Evolutionary conservation across 2,329 filamentous ascomycete species (phyloP).

Genomic region (Biscogniauxia sp.): DNA sequence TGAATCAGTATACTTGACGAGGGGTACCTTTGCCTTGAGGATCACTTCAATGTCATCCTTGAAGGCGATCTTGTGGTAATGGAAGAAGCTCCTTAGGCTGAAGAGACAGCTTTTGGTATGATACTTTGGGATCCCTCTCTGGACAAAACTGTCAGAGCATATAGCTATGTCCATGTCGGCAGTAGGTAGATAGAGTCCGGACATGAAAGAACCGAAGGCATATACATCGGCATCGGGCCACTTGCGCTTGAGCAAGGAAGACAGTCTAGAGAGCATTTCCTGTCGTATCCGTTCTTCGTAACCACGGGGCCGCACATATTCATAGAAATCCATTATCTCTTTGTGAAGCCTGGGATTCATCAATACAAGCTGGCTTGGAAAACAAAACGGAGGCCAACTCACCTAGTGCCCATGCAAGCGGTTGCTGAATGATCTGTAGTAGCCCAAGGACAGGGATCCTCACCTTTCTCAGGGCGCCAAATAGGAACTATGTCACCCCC

Average conservation of each 20-base stretch:
- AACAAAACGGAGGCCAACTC: slow-evolving; percentile 25
- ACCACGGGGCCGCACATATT: slow-evolving; percentile 72
- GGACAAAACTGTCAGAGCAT: slow-evolving; percentile 58
- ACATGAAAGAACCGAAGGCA: slow-evolving; percentile 92
- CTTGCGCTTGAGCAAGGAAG: slow-evolving; percentile 53
- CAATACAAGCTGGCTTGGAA: slow-evolving; percentile 1
- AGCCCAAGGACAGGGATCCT: slow-evolving; percentile 63
- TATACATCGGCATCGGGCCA: slow-evolving; percentile 63
- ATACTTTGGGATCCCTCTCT: slow-evolving; percentile 48
- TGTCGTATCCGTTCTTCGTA: slow-evolving; percentile 76
- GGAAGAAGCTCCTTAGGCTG: slow-evolving; percentile 61
- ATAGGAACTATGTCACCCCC: slow-evolving; percentile 49
- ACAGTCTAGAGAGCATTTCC: slow-evolving; percentile 69
- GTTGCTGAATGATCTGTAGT: slow-evolving; percentile 53
- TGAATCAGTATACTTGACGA: slow-evolving; percentile 86
- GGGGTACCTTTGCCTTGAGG: slow-evolving; percentile 74
- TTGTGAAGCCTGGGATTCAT: slow-evolving; percentile 67
- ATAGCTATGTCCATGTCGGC: slow-evolving; percentile 95
- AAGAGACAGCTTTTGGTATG: slow-evolving; percentile 56
- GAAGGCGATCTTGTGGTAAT: slow-evolving; percentile 54
- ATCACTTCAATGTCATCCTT: slow-evolving; percentile 65
- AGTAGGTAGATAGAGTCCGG: slow-evolving; percentile 67
- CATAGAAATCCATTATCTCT: slow-evolving; percentile 85
- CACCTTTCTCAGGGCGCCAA: slow-evolving; percentile 48
- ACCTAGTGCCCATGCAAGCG: slow-evolving; percentile 56